Percentiles rank a stretch among this genome's conserved stretches.
Conservation (phyloP, 495 filamentous ascomycete genomes). For the Amphirosellinia nigrospora region DNA sequence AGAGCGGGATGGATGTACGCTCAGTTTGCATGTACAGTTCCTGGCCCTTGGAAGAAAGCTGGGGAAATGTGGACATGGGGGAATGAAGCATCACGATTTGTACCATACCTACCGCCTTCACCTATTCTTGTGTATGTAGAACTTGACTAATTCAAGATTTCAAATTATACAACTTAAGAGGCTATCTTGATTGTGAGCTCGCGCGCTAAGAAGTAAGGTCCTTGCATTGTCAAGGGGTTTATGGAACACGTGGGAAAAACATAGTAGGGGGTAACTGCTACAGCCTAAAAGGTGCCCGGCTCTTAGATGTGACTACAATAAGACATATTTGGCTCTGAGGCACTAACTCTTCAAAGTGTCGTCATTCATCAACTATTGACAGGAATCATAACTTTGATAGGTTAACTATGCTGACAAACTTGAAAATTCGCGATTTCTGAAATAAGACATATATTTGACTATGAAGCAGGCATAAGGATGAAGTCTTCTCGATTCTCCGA, state of each 20-base stretch:
- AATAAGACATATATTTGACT: too few species aligned
- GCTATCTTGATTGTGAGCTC: neutral
- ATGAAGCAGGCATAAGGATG: neutral
- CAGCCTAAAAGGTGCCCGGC: neutral
- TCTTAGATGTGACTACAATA: neutral
- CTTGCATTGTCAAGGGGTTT: neutral
- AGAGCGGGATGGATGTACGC: constrained; percentile 6
- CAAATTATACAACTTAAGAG: constrained; percentile 3
- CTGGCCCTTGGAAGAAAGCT: constrained; percentile 25
- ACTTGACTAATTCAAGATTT: constrained; percentile 33
- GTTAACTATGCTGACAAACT: too few species aligned
- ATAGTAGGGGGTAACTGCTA: neutral
- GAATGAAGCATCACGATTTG: constrained; percentile 34
- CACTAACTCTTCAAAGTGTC: neutral
- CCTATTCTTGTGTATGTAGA: constrained; percentile 34
- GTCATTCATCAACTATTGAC: too few species aligned
- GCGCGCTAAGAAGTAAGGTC: neutral
- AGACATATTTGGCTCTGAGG: neutral
- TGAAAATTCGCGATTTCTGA: too few species aligned
- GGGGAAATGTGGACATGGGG: constrained; percentile 9
- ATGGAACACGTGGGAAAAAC: neutral
- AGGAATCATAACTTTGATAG: too few species aligned
- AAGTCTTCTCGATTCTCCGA: neutral
- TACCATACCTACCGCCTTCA: constrained; percentile 31
- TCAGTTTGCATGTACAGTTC: constrained; percentile 26